Conservation (phyloP, 129 eudicot species). For the Saposhnikovia divaricata region DNA sequence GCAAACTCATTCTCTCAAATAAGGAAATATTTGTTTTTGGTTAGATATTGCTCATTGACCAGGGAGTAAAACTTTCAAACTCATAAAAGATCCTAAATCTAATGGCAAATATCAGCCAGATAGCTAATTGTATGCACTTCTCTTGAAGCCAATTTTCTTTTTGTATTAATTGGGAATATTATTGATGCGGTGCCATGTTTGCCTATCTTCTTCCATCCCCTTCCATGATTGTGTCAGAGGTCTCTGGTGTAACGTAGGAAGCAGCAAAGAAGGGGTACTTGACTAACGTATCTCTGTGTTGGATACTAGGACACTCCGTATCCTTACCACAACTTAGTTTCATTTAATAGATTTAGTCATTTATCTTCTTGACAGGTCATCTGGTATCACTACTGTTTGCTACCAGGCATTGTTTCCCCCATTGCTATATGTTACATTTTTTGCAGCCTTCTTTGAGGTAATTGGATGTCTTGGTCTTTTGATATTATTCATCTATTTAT, state of each 20-base stretch:
- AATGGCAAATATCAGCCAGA: background rate
- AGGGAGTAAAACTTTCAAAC: background rate
- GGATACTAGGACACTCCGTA: too few relatives aligned
- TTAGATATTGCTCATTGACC: background rate
- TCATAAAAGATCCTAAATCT: background rate
- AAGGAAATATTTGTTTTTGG: background rate
- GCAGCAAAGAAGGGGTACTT: too few relatives aligned
- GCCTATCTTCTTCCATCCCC: background rate
- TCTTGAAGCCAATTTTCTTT: background rate
- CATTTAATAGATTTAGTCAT: background rate
- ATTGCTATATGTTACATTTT: slow-evolving; percentile 31
- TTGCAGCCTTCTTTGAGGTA: slow-evolving; percentile 41
- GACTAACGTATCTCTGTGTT: too few relatives aligned
- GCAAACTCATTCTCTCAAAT: background rate
- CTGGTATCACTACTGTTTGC: slow-evolving; percentile 19
- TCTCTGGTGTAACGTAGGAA: background rate
- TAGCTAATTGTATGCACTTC: background rate
- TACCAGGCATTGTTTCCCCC: slow-evolving; percentile 39
- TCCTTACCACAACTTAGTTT: background rate
- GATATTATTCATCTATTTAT: background rate
- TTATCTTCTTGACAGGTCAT: slow-evolving; percentile 18
- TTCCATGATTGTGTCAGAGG: background rate
- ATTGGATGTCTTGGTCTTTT: background rate
- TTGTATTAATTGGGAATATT: background rate
- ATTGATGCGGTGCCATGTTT: background rate